These are phyloP conservation scores for Phytophthora palmivora DNA, from an alignment of 352 stramenopile species.

Conservation along the genomic window DNA sequence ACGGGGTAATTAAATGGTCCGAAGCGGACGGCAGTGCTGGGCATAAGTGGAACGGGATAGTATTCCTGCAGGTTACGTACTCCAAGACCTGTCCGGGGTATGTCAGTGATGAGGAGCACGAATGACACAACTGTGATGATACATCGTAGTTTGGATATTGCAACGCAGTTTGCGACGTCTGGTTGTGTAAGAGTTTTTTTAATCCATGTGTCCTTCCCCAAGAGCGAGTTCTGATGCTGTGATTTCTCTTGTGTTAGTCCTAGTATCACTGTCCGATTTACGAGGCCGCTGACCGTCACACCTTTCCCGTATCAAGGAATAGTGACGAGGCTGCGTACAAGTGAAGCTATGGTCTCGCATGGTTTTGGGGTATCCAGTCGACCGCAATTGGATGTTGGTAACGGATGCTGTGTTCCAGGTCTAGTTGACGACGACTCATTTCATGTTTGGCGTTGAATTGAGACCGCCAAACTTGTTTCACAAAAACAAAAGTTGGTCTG, in stretches of 20 bases:
- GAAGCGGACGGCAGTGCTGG: slow-evolving; percentile 37
- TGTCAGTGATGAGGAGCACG: too few relatives aligned
- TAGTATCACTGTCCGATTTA: too few relatives aligned
- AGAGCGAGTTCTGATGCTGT: too few relatives aligned
- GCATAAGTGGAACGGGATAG: slow-evolving; percentile 25
- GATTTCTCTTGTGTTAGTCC: too few relatives aligned
- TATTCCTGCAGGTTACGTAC: slow-evolving; percentile 30
- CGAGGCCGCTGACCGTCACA: not conserved
- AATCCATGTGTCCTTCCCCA: slow-evolving; percentile 1
- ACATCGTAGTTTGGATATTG: too few relatives aligned
- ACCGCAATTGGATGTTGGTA: slow-evolving; percentile 2
- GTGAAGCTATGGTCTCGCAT: not conserved
- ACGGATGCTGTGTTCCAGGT: slow-evolving; percentile 7
- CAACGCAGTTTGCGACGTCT: slow-evolving; percentile 37
- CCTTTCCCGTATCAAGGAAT: slow-evolving; percentile 1
- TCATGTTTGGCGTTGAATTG: not conserved
- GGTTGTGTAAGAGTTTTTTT: slow-evolving; percentile 25
- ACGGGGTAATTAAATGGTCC: too few relatives aligned
- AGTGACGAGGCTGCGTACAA: not conserved
- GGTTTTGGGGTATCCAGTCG: not conserved
- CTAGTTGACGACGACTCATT: slow-evolving; percentile 1
- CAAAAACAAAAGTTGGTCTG: too few relatives aligned
- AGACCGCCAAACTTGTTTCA: too few relatives aligned
- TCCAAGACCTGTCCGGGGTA: slow-evolving; percentile 51
- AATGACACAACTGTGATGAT: too few relatives aligned